phyloP scores from a whole-genome alignment of 1,284 basidiomycete genomes.

The Marasmius oreades region DNA sequence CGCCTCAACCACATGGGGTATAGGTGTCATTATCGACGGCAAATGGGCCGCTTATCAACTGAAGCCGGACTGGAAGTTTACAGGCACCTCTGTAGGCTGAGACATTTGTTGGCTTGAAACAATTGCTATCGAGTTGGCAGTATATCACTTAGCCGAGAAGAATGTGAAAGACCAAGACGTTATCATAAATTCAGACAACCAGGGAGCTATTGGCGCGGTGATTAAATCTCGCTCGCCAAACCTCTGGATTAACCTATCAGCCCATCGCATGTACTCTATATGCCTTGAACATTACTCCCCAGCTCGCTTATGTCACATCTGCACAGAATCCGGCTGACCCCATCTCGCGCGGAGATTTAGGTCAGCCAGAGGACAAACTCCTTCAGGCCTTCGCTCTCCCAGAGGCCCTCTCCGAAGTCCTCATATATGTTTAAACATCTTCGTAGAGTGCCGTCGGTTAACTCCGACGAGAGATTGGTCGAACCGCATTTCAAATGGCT shows the following conservation, averaged over 20 bases:
- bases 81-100: not conserved
- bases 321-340: constrained; percentile 3
- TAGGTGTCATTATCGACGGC: constrained; percentile 26
- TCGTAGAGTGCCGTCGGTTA: no score
- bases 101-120: constrained; percentile 30
- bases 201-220: constrained; percentile 9
- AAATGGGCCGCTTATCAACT: constrained; percentile 22
- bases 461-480: no score
- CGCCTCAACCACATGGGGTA: constrained; percentile 19
- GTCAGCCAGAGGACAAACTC: no score
- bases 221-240: constrained; percentile 6
- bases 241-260: constrained; percentile 4
- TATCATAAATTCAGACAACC: constrained; percentile 10
- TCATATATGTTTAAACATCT: not conserved
- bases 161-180: not conserved
- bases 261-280: not conserved
- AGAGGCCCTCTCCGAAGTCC: not conserved
- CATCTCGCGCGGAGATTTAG: no score
- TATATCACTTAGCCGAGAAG: not conserved
- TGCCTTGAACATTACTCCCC: not conserved
- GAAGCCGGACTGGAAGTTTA: constrained; percentile 19
- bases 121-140: constrained; percentile 15
- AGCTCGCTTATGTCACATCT: not conserved
- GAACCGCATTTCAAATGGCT: not conserved
- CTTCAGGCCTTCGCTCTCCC: not conserved